Base-by-base conservation (phyloP, 345 rosid species). In the Salix purpurea region DNA sequence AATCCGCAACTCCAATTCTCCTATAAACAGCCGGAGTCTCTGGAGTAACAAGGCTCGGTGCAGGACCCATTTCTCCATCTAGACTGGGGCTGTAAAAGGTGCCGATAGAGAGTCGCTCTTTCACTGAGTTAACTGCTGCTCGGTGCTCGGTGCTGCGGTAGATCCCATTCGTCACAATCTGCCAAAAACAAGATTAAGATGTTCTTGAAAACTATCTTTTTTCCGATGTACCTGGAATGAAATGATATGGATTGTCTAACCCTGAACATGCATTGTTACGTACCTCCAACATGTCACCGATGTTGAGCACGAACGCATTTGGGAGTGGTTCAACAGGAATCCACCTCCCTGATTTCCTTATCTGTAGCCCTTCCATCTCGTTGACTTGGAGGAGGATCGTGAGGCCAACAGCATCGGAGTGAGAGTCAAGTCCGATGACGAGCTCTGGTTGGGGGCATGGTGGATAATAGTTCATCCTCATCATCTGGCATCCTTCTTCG, bases 401-500 rank as follows among this genome's bases (percentile, higher is more conserved):
- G 61, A 78, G 77, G 42, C 73, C 77, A 42, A 5, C 24, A 6
- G 60, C 73, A 73, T 78, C 76, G 6, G 77, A 0, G 72, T 78
- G 81, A 58, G 73, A 23, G 40, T 67, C 67, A 34, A 78, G 52
- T 4, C 81, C 81, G 60, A 72, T 72, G 18, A 78, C 81, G 4
- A 73, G 34, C 69, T 78, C 81, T 2, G 81, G 81, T 46, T 73
- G 72, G 15, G 81, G 77, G 44, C 77, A 78, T 54, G 77, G 77
- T 12, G 77, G 77, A 44, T 78, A 78, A 44, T 78, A 78, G 54
- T 78, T 78, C 77, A 78, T 78, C 70, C 81, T 67, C 73, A 78
- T 66, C 30, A 18, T 18, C 48, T 78, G 81, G 19, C 36, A 40
- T 13, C 81, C 77, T 39, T 78, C 61, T 73, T 42, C 81, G 30